Conservation (phyloP, 164 flowering plant genomes). For the Malania oleifera region DNA sequence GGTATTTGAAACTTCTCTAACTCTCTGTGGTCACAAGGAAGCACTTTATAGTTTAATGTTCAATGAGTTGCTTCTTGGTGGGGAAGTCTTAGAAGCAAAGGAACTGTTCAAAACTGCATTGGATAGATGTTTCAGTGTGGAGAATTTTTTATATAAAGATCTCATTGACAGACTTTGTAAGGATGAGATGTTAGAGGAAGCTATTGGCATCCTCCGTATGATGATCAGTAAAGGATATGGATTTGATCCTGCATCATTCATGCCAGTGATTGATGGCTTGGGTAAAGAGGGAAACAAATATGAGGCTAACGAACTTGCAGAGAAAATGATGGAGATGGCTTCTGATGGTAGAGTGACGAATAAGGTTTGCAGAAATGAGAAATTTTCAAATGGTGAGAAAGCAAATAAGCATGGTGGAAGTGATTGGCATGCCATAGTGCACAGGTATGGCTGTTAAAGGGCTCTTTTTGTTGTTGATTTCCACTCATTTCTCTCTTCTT, state of each 20-base stretch:
- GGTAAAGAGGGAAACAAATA: constrained; percentile 60
- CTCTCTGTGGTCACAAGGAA: constrained; percentile 66
- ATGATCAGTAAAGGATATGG: constrained; percentile 51
- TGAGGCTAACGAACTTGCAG: constrained; percentile 71
- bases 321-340: constrained; percentile 77
- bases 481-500: neutral
- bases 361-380: constrained; percentile 19
- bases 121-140: constrained; percentile 48
- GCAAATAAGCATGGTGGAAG: constrained; percentile 23
- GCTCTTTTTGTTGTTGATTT: neutral
- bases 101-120: constrained; percentile 50
- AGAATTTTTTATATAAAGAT: constrained; percentile 53
- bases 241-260: constrained; percentile 82
- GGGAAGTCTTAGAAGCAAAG: constrained; percentile 54
- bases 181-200: constrained; percentile 49
- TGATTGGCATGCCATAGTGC: constrained; percentile 61
- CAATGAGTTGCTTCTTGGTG: constrained; percentile 62
- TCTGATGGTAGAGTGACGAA: constrained; percentile 33
- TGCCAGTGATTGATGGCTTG: constrained; percentile 82
- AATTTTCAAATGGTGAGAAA: constrained; percentile 19
- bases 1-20: constrained; percentile 52
- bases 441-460: constrained; percentile 48
- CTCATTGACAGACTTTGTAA: constrained; percentile 63
- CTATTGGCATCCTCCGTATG: constrained; percentile 45
- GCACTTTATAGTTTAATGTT: constrained; percentile 60